These are phyloP conservation scores for Nicotiana otophora DNA, from an alignment of 257 asterid species.

Conservation along the genomic window DNA sequence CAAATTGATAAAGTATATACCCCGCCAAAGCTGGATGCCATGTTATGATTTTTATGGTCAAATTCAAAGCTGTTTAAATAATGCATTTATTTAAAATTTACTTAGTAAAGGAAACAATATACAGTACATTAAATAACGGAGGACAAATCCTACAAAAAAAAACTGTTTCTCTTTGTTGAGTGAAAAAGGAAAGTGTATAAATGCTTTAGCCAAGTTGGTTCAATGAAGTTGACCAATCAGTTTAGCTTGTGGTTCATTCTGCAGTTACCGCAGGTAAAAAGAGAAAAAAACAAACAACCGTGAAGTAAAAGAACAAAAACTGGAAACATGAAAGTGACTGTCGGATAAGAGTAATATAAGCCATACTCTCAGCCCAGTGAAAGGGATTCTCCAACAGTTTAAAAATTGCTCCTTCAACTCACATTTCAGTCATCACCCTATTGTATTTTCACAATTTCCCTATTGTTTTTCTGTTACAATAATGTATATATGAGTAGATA, in stretches of 20 bases:
- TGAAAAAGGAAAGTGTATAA: neutral
- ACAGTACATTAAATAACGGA: neutral
- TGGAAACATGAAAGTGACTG: neutral
- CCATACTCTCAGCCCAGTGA: neutral
- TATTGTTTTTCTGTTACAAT: too few species aligned
- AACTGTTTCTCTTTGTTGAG: neutral
- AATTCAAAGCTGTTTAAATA: neutral
- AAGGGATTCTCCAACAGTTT: neutral
- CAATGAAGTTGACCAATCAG: neutral
- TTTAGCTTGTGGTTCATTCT: neutral
- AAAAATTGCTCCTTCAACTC: neutral
- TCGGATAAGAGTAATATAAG: neutral
- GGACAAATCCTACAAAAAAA: neutral
- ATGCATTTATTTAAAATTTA: neutral
- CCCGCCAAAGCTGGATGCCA: neutral
- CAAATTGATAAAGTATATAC: neutral
- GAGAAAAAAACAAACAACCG: too few species aligned
- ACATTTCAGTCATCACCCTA: neutral
- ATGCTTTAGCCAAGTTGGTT: neutral
- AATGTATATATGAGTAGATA: neutral
- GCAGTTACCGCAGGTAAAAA: neutral
- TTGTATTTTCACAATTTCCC: neutral
- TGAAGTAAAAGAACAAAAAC: neutral
- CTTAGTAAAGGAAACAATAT: neutral
- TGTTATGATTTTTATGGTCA: constrained; percentile 1